Conservation (phyloP, 768 basidiomycete species). For the Leccinum aurantiacum region DNA sequence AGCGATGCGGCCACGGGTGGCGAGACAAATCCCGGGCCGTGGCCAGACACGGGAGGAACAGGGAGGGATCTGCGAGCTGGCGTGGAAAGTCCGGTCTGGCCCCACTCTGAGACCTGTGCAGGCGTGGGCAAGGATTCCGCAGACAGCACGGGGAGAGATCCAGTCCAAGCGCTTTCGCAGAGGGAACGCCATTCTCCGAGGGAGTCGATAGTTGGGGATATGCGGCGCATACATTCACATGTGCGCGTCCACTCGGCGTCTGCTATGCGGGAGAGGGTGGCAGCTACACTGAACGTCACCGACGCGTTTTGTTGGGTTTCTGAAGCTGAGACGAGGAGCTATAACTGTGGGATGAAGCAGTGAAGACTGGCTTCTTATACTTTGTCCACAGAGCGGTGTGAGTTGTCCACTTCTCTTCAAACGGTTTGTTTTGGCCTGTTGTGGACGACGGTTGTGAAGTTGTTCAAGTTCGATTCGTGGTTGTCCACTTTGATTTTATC, state of each 20-base stretch:
- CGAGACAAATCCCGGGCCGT: too few relatives aligned
- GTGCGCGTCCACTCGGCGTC: constrained; percentile 75
- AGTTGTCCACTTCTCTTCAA: too few relatives aligned
- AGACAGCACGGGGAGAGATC: constrained; percentile 34
- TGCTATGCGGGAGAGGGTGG: constrained; percentile 59
- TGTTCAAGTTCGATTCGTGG: constrained; percentile 5
- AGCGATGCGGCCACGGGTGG: too few relatives aligned
- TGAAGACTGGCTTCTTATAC: too few relatives aligned
- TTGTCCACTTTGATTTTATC: constrained; percentile 7
- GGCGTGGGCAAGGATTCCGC: constrained; percentile 4
- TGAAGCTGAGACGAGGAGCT: too few relatives aligned
- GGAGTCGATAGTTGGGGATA: constrained; percentile 65
- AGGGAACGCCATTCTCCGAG: constrained; percentile 71
- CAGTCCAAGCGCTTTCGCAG: constrained; percentile 76
- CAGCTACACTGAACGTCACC: constrained; percentile 58
- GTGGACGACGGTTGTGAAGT: neutral
- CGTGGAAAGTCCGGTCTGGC: constrained; percentile 22
- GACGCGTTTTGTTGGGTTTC: constrained; percentile 50
- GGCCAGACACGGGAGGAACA: constrained; percentile 19
- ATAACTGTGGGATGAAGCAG: too few relatives aligned
- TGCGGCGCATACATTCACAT: constrained; percentile 70
- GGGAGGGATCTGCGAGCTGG: constrained; percentile 12
- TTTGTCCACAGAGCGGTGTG: too few relatives aligned
- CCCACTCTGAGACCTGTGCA: constrained; percentile 28
- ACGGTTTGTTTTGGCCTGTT: neutral